Base-by-base conservation (phyloP, 2,329 filamentous ascomycete species). In the Aspergillus persii region DNA sequence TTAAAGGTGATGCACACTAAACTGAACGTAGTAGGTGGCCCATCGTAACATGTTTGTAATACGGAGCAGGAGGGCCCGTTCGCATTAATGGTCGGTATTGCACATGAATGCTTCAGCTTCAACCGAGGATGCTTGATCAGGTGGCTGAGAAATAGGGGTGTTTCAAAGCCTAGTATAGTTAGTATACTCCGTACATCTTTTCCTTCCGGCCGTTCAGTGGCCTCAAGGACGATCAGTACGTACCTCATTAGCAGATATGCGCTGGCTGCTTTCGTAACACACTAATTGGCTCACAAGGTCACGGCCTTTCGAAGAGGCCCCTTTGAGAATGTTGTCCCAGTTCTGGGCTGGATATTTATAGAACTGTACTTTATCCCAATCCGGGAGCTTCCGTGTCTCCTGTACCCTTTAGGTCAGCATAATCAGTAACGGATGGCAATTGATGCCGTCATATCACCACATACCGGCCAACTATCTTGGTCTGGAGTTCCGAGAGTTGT, bases 321-420 rank as follows among this genome's bases (percentile, higher is more conserved):
- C 81, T 0, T 86, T 85, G 47, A 98, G 76, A 18, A 97, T 79
- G 1, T 84, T 83, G 1, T 85, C 80, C 92, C 93, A 97, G 0
- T 79, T 63, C 63, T 83, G 83, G 0, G 80, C 75, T 3, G 87
- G 83, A 70, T 96, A 97, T 12, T 86, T 80, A 46, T 87, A 84
- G 77, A 96, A 99, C 74, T 92, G 76, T 71, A 89, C 85, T 70
- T 89, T 96, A 12, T 93, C 90, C 83, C 96, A 99, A 18, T 96
- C 95, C 0, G 90, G 89, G 68, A 96, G 89, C 1, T 71, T 70
- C 9, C 76, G 61, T 33, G 73, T 71, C 54, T 74, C 77, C 76
- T 77, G 58, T 58, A 27, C 29, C 12, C 1, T 12, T 12, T 8
- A 41, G 39, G 36, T 61, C 53, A 61, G 50, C 55, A 39, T 31